Evolutionary conservation across 176 grass and related monocot genomes (phyloP).

Genomic region (Musa itinerans): DNA sequence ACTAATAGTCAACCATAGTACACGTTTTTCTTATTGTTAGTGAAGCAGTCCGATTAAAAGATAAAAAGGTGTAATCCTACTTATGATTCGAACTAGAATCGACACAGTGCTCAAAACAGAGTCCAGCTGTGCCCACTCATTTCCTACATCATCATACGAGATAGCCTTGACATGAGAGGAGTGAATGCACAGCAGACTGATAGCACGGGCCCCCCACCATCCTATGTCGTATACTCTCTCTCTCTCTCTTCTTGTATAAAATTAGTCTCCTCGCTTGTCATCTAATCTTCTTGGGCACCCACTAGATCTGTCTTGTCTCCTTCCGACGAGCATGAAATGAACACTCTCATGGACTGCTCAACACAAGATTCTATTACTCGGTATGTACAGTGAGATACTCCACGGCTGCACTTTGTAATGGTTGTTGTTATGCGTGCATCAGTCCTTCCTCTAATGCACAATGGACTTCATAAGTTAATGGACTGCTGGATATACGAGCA

Average conservation of each 20-base stretch:
- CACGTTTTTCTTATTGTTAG: no score
- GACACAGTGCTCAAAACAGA: not conserved
- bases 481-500: no score
- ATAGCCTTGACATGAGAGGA: not conserved
- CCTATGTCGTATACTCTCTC: not conserved
- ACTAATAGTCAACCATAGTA: no score
- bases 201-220: not conserved
- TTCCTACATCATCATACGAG: not conserved
- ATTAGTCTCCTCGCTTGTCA: no score
- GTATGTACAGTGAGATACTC: no score
- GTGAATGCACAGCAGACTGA: not conserved
- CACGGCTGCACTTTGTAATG: no score
- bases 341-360: not conserved
- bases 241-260: not conserved
- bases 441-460: no score
- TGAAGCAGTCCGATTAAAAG: no score
- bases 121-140: not conserved
- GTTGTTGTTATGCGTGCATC: no score
- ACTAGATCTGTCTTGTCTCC: not conserved
- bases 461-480: no score
- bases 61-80: no score
- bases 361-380: not conserved
- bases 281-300: not conserved
- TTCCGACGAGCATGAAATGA: not conserved
- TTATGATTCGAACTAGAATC: no score